phyloP scores from a whole-genome alignment of 805 yeast genomes.

The Saturnispora silvae region DNA sequence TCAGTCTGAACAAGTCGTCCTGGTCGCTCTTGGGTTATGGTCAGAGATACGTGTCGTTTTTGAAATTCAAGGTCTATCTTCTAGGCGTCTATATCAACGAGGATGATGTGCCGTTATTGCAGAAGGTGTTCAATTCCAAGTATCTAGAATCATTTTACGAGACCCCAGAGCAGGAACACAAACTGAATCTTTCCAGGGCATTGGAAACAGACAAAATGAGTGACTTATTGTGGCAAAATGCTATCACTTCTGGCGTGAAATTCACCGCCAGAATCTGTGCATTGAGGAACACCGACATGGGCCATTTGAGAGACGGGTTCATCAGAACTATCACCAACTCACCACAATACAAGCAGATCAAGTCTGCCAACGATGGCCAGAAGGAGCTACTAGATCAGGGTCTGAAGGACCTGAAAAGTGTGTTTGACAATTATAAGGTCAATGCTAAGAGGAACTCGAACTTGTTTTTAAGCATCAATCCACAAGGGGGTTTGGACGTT shows the following conservation, averaged over 20 bases:
- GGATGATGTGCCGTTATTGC: constrained; percentile 38
- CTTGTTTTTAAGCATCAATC: constrained; percentile 44
- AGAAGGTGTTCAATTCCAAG: constrained; percentile 33
- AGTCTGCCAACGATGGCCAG: constrained; percentile 34
- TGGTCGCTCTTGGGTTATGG: constrained; percentile 70
- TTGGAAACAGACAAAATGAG: constrained; percentile 45
- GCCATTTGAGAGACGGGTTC: constrained; percentile 83
- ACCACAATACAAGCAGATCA: constrained; percentile 42
- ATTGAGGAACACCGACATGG: constrained; percentile 81
- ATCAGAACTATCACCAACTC: constrained; percentile 67
- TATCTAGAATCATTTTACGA: constrained; percentile 28
- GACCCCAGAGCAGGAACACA: constrained; percentile 20
- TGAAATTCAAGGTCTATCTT: constrained; percentile 77
- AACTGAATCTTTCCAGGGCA: constrained; percentile 31
- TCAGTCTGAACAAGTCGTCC: constrained; percentile 15
- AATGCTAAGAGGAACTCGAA: constrained; percentile 69
- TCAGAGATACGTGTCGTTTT: constrained; percentile 70
- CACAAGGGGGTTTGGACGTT: constrained; percentile 37
- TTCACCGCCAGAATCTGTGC: constrained; percentile 75
- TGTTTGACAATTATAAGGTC: constrained; percentile 47
- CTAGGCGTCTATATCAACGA: constrained; percentile 70
- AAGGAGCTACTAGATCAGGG: constrained; percentile 32
- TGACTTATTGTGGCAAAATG: constrained; percentile 39
- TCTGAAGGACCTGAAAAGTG: constrained; percentile 50
- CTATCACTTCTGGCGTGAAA: constrained; percentile 50